Percentiles rank a stretch among this genome's conserved stretches.
These are phyloP conservation scores for Leishmania gerbilli DNA, from an alignment of 208 protist genomes.

Conservation along the genomic window DNA sequence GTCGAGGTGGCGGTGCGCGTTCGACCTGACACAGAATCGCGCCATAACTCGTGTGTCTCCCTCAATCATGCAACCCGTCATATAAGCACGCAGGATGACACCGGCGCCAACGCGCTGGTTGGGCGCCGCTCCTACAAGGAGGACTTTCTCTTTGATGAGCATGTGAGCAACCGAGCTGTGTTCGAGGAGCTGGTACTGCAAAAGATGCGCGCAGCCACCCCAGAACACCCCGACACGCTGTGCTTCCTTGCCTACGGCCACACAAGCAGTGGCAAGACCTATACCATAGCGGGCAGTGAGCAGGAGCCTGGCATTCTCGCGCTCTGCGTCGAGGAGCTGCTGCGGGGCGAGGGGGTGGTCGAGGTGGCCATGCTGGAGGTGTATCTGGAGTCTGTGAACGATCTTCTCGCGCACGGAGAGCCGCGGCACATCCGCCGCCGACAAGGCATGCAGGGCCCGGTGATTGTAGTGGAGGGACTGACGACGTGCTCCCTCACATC, in stretches of 20 bases:
- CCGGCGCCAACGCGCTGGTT: slow-evolving; percentile 9
- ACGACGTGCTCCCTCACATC: slow-evolving; percentile 64
- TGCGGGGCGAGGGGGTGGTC: slow-evolving; percentile 71
- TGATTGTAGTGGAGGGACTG: slow-evolving; percentile 77
- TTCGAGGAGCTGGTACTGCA: slow-evolving; percentile 64
- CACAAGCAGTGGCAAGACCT: slow-evolving; percentile 90
- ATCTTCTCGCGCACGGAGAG: slow-evolving; percentile 73
- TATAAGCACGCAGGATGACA: slow-evolving; percentile 31
- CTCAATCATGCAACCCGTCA: slow-evolving; percentile 22
- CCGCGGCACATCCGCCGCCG: slow-evolving; percentile 54
- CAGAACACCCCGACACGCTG: slow-evolving; percentile 71
- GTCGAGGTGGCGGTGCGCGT: slow-evolving; percentile 77
- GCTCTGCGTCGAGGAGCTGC: slow-evolving; percentile 66
- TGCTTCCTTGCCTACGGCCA: slow-evolving; percentile 91
- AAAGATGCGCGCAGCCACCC: slow-evolving; percentile 55
- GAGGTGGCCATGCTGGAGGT: slow-evolving; percentile 89
- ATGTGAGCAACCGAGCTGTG: slow-evolving; percentile 56
- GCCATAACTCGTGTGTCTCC: slow-evolving; percentile 39
- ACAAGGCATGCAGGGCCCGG: slow-evolving; percentile 27
- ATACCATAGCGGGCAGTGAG: slow-evolving; percentile 76
- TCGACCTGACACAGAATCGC: slow-evolving; percentile 30
- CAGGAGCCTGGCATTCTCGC: slow-evolving; percentile 73
- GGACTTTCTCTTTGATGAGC: slow-evolving; percentile 46
- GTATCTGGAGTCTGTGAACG: slow-evolving; percentile 81
- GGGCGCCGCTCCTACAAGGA: slow-evolving; percentile 32